Conservation (phyloP, 1,284 basidiomycete genomes). For the Tetrapyrgos nigripes region DNA sequence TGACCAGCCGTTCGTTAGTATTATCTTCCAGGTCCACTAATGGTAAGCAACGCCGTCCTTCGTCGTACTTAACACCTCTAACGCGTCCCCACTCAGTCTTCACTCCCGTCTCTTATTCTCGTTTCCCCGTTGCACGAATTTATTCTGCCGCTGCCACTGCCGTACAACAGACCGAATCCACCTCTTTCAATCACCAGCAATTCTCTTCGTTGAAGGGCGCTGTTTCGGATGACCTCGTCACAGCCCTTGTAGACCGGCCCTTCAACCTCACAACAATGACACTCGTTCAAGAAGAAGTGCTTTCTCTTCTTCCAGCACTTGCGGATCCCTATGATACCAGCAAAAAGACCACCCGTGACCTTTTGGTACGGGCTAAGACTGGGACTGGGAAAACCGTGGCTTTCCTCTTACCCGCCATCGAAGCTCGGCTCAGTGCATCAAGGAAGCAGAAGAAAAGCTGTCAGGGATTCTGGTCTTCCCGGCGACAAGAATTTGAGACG, state of each 20-base stretch:
- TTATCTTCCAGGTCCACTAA: too few species aligned
- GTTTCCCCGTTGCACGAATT: neutral
- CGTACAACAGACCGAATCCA: neutral
- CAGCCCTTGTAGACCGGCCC: slow-evolving; percentile 70
- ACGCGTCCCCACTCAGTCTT: too few species aligned
- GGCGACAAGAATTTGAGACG: slow-evolving; percentile 38
- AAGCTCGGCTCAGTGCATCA: slow-evolving; percentile 67
- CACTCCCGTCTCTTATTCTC: too few species aligned
- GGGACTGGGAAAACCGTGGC: slow-evolving; percentile 94
- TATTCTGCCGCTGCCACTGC: neutral
- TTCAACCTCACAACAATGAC: slow-evolving; percentile 84
- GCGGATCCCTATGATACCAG: slow-evolving; percentile 51
- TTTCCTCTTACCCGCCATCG: slow-evolving; percentile 90
- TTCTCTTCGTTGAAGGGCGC: slow-evolving; percentile 30
- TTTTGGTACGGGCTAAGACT: slow-evolving; percentile 89
- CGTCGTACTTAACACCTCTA: too few species aligned
- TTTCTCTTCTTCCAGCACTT: slow-evolving; percentile 69
- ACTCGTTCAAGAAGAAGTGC: slow-evolving; percentile 84
- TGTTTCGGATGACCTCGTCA: slow-evolving; percentile 51
- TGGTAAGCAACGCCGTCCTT: too few species aligned
- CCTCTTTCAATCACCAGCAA: neutral
- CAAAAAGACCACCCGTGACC: slow-evolving; percentile 52
- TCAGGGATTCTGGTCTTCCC: slow-evolving; percentile 45
- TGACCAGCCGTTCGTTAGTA: too few species aligned
- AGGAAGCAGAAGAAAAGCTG: slow-evolving; percentile 46